These are phyloP conservation scores for Umbilicus rupestris DNA, from an alignment of 164 flowering plant genomes.

Conservation along the genomic window DNA sequence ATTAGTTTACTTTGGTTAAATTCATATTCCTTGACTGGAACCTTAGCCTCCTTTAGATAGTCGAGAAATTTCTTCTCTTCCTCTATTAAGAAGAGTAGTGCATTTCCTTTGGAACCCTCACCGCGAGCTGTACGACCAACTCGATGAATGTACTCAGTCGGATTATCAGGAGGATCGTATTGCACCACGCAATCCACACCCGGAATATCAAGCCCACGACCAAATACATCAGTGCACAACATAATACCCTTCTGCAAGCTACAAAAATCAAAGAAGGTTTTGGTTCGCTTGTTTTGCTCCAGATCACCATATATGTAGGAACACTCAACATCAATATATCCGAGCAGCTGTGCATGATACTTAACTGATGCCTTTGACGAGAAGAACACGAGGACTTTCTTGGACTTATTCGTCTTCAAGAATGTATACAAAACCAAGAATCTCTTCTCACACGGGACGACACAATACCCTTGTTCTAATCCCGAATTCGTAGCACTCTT, in stretches of 20 bases:
- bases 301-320: background rate
- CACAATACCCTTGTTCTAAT: conserved; percentile 2
- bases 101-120: conserved; percentile 85
- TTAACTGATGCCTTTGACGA: background rate
- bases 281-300: background rate
- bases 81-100: conserved; percentile 75
- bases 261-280: conserved; percentile 3
- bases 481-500: conserved; percentile 35
- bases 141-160: conserved; percentile 94
- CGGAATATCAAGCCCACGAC: conserved; percentile 3
- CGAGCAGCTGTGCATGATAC: background rate
- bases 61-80: conserved; percentile 77
- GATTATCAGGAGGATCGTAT: conserved; percentile 97
- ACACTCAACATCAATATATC: background rate
- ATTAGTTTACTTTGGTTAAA: conserved; percentile 53
- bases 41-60: conserved; percentile 81
- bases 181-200: conserved; percentile 84
- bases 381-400: conserved; percentile 3
- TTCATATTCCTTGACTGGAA: conserved; percentile 75
- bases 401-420: conserved; percentile 1
- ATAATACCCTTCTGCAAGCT: background rate
- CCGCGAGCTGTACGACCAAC: conserved; percentile 99
- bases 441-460: conserved; percentile 3
- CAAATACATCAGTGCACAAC: conserved; percentile 3
- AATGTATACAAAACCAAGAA: conserved; percentile 1